Base-by-base conservation (phyloP, 305 asterid genomes). In the Ilex paraguariensis region DNA sequence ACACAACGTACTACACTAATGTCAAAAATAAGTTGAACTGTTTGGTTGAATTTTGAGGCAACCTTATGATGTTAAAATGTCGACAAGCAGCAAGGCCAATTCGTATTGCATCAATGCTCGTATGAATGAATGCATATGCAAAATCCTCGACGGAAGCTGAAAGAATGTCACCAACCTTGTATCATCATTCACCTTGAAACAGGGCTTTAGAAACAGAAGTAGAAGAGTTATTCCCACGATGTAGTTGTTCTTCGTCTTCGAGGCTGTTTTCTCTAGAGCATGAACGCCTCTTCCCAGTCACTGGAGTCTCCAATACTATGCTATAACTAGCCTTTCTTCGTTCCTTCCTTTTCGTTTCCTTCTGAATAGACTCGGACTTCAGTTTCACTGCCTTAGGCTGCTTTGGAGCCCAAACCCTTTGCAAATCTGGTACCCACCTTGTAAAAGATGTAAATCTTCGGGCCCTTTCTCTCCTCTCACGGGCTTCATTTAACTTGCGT, bases 391-490 rank as follows among this genome's bases (percentile, higher is more conserved):
- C 66, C 75, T 87, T 89, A n/a, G 79, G 75, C 57, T 75, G 88
- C 76, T 81, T 87, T 54, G 95, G 94, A 32, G 96, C 95, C 95
- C 96, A 86, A 6, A 93, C 95, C 78, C 99, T 81, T 77, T 86
- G 99, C 72, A 90, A 71, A 75, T 84, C 96, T 31, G 84, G 86
- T 65, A 80, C 79, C 81, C 80, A 64, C 69, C 94, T 73, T 2
- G 82, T 59, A 51, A 79, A 90, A 46, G 75, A 82, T 30, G 75
- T 82, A 54, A 61, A 71, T 72, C 85, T 81, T 64, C 82, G 72
- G 17, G 93, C 85, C 72, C 80, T 79, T 68, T 86, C 95, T 72
- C 97, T 78, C 67, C 76, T 81, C 73, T 85, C 92, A 2, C 83
- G 93, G 40, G 99, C 99, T 79, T 89, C 90, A 54, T 67, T 86